A percentile compares a stretch with the other conserved stretches of the same genome.
These are phyloP conservation scores for Bassia scoparia DNA, from an alignment of 148 eudicot species.

Conservation along the genomic window DNA sequence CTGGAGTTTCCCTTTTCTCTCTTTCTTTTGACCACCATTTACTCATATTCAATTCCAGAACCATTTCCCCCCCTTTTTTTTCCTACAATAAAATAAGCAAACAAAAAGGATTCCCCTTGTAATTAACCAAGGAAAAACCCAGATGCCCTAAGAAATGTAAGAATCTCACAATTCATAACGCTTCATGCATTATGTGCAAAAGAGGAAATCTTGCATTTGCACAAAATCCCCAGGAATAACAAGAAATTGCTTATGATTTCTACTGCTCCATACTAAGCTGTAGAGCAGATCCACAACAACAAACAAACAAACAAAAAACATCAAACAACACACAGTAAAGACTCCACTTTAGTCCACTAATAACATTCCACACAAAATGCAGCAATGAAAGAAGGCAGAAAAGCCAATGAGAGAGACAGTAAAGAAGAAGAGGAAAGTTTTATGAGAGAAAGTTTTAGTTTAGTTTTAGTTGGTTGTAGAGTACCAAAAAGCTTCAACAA, in stretches of 20 bases:
- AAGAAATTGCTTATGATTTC: background rate
- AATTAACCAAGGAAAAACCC: background rate
- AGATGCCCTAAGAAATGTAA: conserved; percentile 24
- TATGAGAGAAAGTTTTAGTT: no score
- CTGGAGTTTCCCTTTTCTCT: conserved; percentile 47
- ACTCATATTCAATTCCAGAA: conserved; percentile 28
- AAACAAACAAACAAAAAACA: background rate
- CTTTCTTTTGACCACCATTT: conserved; percentile 51
- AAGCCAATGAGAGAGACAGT: background rate
- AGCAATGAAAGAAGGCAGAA: conserved; percentile 5
- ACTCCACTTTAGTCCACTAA: conserved; percentile 19
- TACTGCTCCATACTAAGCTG: background rate
- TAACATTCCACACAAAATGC: conserved; percentile 20
- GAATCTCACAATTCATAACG: conserved; percentile 9
- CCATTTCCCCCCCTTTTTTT: conserved; percentile 12
- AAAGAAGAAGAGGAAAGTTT: conserved; percentile 1
- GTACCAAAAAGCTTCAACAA: conserved; percentile 19
- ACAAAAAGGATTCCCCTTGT: background rate
- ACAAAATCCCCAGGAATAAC: conserved; percentile 18
- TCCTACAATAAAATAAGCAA: conserved; percentile 6
- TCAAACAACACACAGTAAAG: background rate
- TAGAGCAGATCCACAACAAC: conserved; percentile 11
- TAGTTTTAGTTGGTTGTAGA: no score
- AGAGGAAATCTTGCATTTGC: background rate
- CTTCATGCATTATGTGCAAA: conserved; percentile 16